These are phyloP conservation scores for Podochytrium sp. DNA, from an alignment of 192 early-diverging fungal genomes.

Conservation along the genomic window DNA sequence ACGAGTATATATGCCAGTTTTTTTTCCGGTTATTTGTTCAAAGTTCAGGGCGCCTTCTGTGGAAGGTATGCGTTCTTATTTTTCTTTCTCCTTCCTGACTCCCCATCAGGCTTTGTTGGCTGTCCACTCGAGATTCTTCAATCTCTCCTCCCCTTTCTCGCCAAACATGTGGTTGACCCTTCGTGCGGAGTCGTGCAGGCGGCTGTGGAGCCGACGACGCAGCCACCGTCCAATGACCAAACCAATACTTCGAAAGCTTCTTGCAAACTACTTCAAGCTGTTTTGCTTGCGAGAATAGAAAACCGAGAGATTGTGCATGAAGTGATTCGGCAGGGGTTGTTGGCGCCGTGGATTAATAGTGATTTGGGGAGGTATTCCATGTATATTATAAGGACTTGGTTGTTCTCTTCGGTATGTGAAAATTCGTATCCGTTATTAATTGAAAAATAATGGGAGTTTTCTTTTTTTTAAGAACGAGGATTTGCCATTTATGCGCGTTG, in stretches of 20 bases:
- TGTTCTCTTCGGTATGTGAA: slow-evolving; percentile 39
- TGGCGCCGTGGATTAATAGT: slow-evolving; percentile 65
- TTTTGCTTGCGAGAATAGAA: slow-evolving; percentile 38
- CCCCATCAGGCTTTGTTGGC: slow-evolving; percentile 55
- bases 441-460: too few species aligned
- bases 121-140: slow-evolving; percentile 74
- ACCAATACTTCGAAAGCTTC: not conserved
- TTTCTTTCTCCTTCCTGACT: slow-evolving; percentile 17
- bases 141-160: slow-evolving; percentile 68
- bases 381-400: slow-evolving; percentile 71
- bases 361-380: slow-evolving; percentile 69
- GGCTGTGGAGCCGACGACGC: not conserved
- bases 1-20: slow-evolving; percentile 65
- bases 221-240: not conserved
- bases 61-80: slow-evolving; percentile 62
- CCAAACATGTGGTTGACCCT: slow-evolving; percentile 64
- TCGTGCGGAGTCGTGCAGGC: not conserved
- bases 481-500: too few species aligned
- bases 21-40: slow-evolving; percentile 70
- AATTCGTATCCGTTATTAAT: too few species aligned
- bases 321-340: slow-evolving; percentile 70
- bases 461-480: too few species aligned
- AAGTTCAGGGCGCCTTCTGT: slow-evolving; percentile 39
- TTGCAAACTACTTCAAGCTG: slow-evolving; percentile 9
- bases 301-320: slow-evolving; percentile 82